phyloP scores from a whole-genome alignment of 768 basidiomycete genomes.

The Hemileccinum rubropunctum region DNA sequence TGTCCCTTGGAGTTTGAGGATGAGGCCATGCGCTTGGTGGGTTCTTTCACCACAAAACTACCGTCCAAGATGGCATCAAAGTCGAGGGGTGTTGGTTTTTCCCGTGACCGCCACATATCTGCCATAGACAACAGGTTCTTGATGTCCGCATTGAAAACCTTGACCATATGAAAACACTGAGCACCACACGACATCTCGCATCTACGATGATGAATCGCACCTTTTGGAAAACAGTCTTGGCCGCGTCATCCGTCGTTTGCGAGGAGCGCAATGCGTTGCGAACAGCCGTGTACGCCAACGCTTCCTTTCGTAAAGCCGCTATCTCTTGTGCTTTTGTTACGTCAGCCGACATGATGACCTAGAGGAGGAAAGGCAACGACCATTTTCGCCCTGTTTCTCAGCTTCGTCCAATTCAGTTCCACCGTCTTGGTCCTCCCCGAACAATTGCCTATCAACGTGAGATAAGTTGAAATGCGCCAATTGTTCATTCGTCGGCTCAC shows the following conservation, averaged over 20 bases:
- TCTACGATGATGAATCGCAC: conserved; percentile 36
- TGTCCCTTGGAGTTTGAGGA: conserved; percentile 18
- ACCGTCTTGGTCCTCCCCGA: conserved; percentile 90
- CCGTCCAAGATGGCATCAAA: conserved; percentile 72
- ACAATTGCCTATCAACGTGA: conserved; percentile 65
- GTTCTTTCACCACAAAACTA: conserved; percentile 48
- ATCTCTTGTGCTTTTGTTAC: conserved; percentile 76
- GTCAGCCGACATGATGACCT: not conserved
- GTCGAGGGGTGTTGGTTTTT: conserved; percentile 82
- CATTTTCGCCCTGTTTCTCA: conserved; percentile 90
- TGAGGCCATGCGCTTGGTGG: conserved; percentile 11
- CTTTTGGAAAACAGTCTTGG: conserved; percentile 80
- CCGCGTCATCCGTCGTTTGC: conserved; percentile 44
- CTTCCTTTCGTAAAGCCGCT: conserved; percentile 84
- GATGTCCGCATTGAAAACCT: conserved; percentile 92
- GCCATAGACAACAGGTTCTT: conserved; percentile 86
- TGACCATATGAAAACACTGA: conserved; percentile 1
- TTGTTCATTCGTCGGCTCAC: conserved; percentile 42
- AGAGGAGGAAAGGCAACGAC: conserved; percentile 38
- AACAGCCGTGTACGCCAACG: conserved; percentile 81
- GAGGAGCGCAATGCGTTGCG: conserved; percentile 59
- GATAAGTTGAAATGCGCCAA: not conserved
- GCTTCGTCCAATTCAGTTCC: conserved; percentile 86
- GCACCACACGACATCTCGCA: not conserved
- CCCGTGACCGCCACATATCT: conserved; percentile 94